Percentiles rank a stretch among this genome's conserved stretches.
Conservation (phyloP, 2,329 filamentous ascomycete species). For the Fragosphaeria purpurea region DNA sequence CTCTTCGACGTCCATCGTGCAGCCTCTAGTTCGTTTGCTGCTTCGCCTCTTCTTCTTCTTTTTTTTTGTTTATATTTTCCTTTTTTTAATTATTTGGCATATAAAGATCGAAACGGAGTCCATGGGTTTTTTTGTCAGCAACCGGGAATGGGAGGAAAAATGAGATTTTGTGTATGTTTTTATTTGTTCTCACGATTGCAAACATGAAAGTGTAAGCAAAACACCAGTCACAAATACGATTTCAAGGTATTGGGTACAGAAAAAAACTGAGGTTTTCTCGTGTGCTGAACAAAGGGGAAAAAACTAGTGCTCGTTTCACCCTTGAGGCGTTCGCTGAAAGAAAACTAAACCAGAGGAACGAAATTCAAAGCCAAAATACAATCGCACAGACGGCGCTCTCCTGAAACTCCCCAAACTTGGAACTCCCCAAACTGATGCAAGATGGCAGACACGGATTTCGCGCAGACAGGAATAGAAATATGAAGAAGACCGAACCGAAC, state of each 20-base stretch:
- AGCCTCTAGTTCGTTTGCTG: background rate
- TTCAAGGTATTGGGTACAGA: too few relatives aligned
- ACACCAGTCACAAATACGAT: too few relatives aligned
- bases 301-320: too few relatives aligned
- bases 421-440: background rate
- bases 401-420: background rate
- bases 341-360: too few relatives aligned
- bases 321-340: too few relatives aligned
- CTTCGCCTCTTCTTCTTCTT: background rate
- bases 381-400: background rate
- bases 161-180: background rate
- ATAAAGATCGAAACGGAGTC: conserved; percentile 1
- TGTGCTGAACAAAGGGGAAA: too few relatives aligned
- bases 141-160: too few relatives aligned
- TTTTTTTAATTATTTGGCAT: conserved; percentile 1
- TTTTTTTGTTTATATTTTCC: conserved; percentile 1
- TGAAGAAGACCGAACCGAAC: too few relatives aligned
- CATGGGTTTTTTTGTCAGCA: background rate
- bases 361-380: too few relatives aligned
- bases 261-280: too few relatives aligned
- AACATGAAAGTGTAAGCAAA: background rate
- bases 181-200: background rate
- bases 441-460: too few relatives aligned
- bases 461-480: background rate
- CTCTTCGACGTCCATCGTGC: background rate